phyloP scores from a whole-genome alignment of 306 rosid genomes.

The Dicorynia guianensis region DNA sequence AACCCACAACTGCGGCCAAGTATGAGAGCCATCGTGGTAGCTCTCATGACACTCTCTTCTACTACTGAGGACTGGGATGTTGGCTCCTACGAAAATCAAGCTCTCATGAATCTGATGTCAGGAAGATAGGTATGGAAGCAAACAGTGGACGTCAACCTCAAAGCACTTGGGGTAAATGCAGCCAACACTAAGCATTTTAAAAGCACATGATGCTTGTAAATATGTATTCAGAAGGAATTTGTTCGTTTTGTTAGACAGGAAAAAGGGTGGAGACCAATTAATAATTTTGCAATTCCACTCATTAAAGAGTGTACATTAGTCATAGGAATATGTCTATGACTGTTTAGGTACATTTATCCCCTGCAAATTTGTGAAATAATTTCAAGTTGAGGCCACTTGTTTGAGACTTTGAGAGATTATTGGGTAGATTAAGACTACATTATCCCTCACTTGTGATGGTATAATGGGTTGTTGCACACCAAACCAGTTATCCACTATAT shows the following conservation, averaged over 20 bases:
- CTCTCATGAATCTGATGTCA: conserved; percentile 79
- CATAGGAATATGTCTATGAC: conserved; percentile 13
- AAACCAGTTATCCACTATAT: too few species aligned
- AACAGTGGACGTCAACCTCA: neutral
- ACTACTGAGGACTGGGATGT: conserved; percentile 87
- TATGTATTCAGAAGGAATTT: conserved; percentile 22
- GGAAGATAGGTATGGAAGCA: conserved; percentile 69
- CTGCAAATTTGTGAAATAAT: too few species aligned
- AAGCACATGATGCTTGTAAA: conserved; percentile 24
- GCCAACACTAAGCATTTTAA: conserved; percentile 6
- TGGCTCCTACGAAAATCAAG: conserved; percentile 74
- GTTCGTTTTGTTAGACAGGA: conserved; percentile 31
- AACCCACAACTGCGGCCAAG: conserved; percentile 87
- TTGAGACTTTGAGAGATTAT: too few species aligned
- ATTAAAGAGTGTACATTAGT: conserved; percentile 1
- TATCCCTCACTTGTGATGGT: too few species aligned
- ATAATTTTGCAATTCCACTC: conserved; percentile 30
- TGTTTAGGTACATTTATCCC: conserved; percentile 9
- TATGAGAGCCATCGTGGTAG: conserved; percentile 97
- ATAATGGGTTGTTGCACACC: too few species aligned
- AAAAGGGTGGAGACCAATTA: conserved; percentile 25
- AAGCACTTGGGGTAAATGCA: conserved; percentile 27
- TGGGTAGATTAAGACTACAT: too few species aligned
- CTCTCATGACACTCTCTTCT: conserved; percentile 90
- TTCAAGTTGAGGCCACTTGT: too few species aligned